These are phyloP conservation scores for Wickerhamomyces rabaulensis DNA, from an alignment of 805 yeast genomes.

Conservation along the genomic window DNA sequence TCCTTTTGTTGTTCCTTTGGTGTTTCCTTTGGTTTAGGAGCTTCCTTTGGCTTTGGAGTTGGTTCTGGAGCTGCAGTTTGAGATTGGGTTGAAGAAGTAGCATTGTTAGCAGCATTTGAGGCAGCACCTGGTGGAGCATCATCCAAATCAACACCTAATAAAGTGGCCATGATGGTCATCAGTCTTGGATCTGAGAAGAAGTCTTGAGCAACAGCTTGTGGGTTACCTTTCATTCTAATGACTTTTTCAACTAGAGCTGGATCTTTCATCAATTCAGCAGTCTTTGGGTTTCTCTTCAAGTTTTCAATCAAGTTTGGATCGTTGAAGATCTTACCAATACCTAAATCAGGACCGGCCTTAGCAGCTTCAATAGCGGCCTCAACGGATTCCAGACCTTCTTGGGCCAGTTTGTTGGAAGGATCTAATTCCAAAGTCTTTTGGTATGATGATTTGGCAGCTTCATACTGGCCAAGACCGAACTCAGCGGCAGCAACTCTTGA, in stretches of 20 bases:
- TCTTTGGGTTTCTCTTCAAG: constrained; percentile 78
- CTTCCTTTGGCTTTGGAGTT: constrained; percentile 19
- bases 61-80: constrained; percentile 20
- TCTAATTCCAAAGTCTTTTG: constrained; percentile 79
- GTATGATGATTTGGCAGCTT: constrained; percentile 68
- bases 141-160: constrained; percentile 76
- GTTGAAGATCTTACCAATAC: constrained; percentile 69
- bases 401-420: constrained; percentile 77
- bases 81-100: constrained; percentile 17
- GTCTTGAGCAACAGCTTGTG: constrained; percentile 65
- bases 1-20: constrained; percentile 28
- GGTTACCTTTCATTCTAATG: constrained; percentile 57
- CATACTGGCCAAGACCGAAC: constrained; percentile 77
- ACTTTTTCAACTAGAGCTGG: constrained; percentile 76
- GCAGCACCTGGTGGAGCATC: constrained; percentile 20
- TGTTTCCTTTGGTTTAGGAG: constrained; percentile 18
- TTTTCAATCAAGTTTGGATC: constrained; percentile 77
- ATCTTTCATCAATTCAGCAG: constrained; percentile 82
- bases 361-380: constrained; percentile 42
- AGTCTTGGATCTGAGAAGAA: constrained; percentile 78
- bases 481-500: constrained; percentile 92
- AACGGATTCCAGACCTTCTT: constrained; percentile 71
- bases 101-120: constrained; percentile 19
- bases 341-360: constrained; percentile 57
- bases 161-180: constrained; percentile 81